Base-by-base conservation (phyloP, 257 asterid genomes). In the Leptodermis oblonga region DNA sequence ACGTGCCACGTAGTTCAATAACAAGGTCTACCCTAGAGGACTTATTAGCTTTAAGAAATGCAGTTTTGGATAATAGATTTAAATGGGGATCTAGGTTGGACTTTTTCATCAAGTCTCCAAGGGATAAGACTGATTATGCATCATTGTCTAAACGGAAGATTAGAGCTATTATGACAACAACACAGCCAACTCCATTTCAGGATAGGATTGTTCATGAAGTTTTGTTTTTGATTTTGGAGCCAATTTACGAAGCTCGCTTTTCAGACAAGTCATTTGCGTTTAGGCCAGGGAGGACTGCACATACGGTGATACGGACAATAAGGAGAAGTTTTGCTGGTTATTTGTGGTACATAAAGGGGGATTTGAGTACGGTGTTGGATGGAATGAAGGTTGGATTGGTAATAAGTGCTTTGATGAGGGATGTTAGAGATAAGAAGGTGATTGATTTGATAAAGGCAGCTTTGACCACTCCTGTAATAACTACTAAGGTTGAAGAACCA, bases 281-380 rank as follows among this genome's bases (percentile, higher is more conserved):
- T 82, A 82, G 99, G 79, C 99, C 99, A 0, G 99, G 97, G 25
- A 86, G 99, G 86, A 93, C 76, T 68, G 95, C 97, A 0, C 99
- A 90, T 69, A 93, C 97, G 0, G 95, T 82, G 48, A 53, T 93
- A 77, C 88, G 97, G 84, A 93, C 86, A 65, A 86, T 93, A 45
- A 82, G 99, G 70, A 89, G 99, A 88, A 91, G 88, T 72, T 93
- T 93, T 84, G 99, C 96, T 0, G 99, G 99, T 65, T 93, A 93
- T 65, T 79, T 93, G 81, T 93, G 99, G 99, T 93, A 93, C 78
- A 78, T 91, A 49, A 93, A 89, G 79, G 97, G 99, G 2, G 96
- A 93, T 81, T 75, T 93, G 85, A 91, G 99, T 77, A 81, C 89
- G 5, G 76, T 93, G 39, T 81, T 93, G 77, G 99, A 93, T 22